Evolutionary conservation across 2,329 filamentous ascomycete genomes (phyloP).

Genomic region (Xylariomycetidae sp.): DNA sequence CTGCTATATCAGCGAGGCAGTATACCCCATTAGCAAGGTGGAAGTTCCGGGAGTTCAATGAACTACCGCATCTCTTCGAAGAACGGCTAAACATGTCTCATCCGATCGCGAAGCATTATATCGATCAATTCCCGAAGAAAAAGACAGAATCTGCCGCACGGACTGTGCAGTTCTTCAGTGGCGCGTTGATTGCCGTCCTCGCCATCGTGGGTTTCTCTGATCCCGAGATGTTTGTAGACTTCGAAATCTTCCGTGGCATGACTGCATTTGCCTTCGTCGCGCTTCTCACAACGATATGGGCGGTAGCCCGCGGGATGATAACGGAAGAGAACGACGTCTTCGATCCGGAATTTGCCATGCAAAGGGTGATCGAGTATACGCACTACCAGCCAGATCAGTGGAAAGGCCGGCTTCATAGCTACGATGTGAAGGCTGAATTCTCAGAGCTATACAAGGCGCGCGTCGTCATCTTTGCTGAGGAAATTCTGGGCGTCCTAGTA

Average conservation of each 20-base stretch:
- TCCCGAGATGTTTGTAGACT: constrained; percentile 83
- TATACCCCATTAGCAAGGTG: constrained; percentile 94
- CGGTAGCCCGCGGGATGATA: constrained; percentile 74
- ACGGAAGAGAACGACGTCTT: constrained; percentile 87
- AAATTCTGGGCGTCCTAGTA: constrained; percentile 86
- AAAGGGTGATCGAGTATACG: constrained; percentile 86
- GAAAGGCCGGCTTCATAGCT: constrained; percentile 85
- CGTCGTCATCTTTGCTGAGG: constrained; percentile 85
- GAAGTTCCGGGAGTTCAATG: constrained; percentile 99
- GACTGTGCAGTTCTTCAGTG: constrained; percentile 82
- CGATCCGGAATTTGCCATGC: constrained; percentile 84
- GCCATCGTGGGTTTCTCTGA: constrained; percentile 82
- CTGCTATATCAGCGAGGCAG: constrained; percentile 78
- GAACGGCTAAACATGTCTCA: constrained; percentile 91
- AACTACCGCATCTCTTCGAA: constrained; percentile 86
- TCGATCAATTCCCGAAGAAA: constrained; percentile 94
- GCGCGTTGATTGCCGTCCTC: constrained; percentile 80
- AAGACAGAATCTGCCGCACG: constrained; percentile 82
- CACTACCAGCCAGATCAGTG: constrained; percentile 89
- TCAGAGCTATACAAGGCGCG: constrained; percentile 88
- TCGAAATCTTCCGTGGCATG: constrained; percentile 84
- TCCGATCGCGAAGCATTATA: constrained; percentile 84
- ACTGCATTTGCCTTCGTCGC: constrained; percentile 90
- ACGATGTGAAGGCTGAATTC: constrained; percentile 89
- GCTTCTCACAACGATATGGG: constrained; percentile 78